Evolutionary conservation across 2,329 filamentous ascomycete genomes (phyloP), one percentile per base, ranked within the genome.

Genomic region (Fusarium torulosum): DNA sequence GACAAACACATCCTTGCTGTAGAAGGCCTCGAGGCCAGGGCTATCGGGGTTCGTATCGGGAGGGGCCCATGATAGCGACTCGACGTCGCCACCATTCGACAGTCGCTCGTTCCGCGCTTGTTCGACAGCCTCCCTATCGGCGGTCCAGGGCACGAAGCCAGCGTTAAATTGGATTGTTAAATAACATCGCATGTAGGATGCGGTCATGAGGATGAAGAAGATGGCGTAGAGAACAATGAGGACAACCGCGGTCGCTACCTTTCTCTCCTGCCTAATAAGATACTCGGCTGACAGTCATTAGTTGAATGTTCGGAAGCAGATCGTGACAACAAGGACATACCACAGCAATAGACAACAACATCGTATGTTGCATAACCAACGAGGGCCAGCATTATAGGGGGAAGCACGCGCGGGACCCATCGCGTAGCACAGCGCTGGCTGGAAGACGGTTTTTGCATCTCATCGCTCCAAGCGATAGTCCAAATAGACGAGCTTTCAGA

Each of bases 1-100:
- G 3, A 93, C 85, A 76, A 96, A 98, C 3, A 92, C 87, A 70
- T 97, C 90, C 75, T 91, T 92, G 66, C 86, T 90, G 75, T 96
- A 96, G 75, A 96, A 97, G 6, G 83, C 79, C 70, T 94, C 91
- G 50, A 94, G 82, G 0, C 90, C 90, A 13, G 88, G 86, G 51
- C 87, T 87, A 66, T 92, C 87, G n/a, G 85, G 83, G 57, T 83
- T 79, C 31, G 73, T 71, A 53, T 86, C 84, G 4, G 82, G 82
- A 7, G 77, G 75, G 6, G 68, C 53, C 77, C 77, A 79, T 20
- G 74, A 70, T 14, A 69, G 66, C 20, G 71, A 63, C 59, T 79
- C 77, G n/a, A 66, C 58, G 46, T 75, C 71, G 44, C 66, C 64
- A 31, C 72, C 66, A 51, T 70, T 70, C 47, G 47, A 66, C 53